phyloP scores from a whole-genome alignment of 164 flowering plant species.

The Magnolia sinica region DNA sequence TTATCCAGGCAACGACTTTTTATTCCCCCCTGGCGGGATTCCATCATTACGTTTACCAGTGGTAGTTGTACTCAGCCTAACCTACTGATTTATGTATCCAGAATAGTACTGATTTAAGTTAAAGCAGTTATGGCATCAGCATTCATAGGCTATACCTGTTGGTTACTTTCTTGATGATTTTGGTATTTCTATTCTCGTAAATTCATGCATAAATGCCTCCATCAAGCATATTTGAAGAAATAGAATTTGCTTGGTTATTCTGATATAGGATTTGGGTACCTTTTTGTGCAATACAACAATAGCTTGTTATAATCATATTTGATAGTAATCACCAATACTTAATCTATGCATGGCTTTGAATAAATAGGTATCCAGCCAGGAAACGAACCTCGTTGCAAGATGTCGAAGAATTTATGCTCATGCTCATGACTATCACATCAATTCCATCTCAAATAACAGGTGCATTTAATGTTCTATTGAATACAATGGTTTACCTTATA shows the following conservation, averaged over 20 bases:
- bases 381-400: slow-evolving; percentile 78
- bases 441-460: slow-evolving; percentile 99
- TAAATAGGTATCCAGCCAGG: slow-evolving; percentile 74
- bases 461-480: slow-evolving; percentile 11
- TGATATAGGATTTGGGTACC: not conserved
- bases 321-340: slow-evolving; percentile 11
- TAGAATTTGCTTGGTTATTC: not conserved
- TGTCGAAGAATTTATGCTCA: slow-evolving; percentile 98
- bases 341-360: not conserved
- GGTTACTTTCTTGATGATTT: not conserved
- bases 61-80: slow-evolving; percentile 72
- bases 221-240: not conserved
- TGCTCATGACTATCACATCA: slow-evolving; percentile 99
- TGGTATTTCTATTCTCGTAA: not conserved
- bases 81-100: not conserved
- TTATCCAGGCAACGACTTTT: slow-evolving; percentile 49
- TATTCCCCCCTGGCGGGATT: slow-evolving; percentile 76
- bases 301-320: not conserved
- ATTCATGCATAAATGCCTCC: not conserved
- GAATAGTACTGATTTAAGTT: not conserved
- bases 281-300: not conserved
- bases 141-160: not conserved
- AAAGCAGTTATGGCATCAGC: not conserved
- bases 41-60: slow-evolving; percentile 81
- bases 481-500: not conserved